Base-by-base conservation (phyloP, 805 yeast species). In the Candida berthetii region DNA sequence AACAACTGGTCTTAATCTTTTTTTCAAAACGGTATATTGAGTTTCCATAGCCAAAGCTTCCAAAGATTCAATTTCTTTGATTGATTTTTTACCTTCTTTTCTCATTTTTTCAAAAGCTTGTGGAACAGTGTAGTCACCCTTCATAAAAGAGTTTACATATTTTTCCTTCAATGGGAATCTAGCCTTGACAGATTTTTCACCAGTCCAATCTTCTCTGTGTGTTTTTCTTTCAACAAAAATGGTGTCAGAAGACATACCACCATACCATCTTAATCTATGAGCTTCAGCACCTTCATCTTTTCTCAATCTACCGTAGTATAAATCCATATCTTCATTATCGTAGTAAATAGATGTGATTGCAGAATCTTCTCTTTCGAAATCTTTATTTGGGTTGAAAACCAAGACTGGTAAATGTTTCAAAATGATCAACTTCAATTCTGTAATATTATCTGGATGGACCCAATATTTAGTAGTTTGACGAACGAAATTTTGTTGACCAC, bases 241-340 rank as follows among this genome's bases (percentile, higher is more conserved):
- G 34, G 85, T 86, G 52, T 91, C 96, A 2, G 90, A 75, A 41
- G 76, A 73, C 99, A 93, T 93, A 42, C 96, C 96, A 60, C 99
- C 99, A 62, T 93, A 93, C 99, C 99, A 93, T 70, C 99, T 82
- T 59, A 93, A 73, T 67, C 99, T 82, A 49, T 91, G 89, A 18
- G 98, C 98, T 66, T 93, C 99, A 5, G 99, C 99, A 62, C 99
- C 99, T 71, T 93, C 99, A 55, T 88, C 93, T 65, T 93, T 93
- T 61, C 93, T 80, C 55, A 93, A 74, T 64, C 99, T 80, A 29
- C 99, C 99, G 52, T 87, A 85, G 65, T 93, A 93, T 43, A 93
- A 72, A 54, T 93, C 97, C 74, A 93, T 76, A 48, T 82, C 80
- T 51, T 80, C 75, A 62, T 93, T 87, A 65, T 93, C 99, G 56